These are phyloP conservation scores for Gnaphalium uliginosum DNA, from an alignment of 129 eudicot species.

Conservation along the genomic window DNA sequence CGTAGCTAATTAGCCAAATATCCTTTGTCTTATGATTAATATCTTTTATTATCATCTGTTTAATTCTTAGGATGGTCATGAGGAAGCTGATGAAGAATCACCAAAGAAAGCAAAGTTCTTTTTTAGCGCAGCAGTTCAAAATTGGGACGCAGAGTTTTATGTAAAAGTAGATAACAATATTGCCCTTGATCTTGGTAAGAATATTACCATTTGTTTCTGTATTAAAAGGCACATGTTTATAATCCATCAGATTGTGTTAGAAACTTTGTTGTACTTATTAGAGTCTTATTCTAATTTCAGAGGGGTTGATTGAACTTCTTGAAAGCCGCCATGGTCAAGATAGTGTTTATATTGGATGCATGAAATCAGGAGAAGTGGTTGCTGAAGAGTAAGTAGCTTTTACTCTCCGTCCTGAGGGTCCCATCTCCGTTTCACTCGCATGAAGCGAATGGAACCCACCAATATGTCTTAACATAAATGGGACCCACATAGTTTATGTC, in stretches of 20 bases:
- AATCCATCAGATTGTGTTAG: neutral
- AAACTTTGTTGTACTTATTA: slow-evolving; percentile 5
- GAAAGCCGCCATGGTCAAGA: slow-evolving; percentile 73
- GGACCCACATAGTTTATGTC: no score
- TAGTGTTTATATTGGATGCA: slow-evolving; percentile 86
- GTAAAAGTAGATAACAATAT: slow-evolving; percentile 86
- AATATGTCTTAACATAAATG: no score
- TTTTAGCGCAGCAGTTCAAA: slow-evolving; percentile 41
- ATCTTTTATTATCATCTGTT: neutral
- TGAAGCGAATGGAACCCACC: no score
- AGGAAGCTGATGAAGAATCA: slow-evolving; percentile 49
- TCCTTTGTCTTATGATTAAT: neutral
- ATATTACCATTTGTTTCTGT: slow-evolving; percentile 5
- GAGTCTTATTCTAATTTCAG: slow-evolving; percentile 36
- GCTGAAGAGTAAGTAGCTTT: slow-evolving; percentile 60
- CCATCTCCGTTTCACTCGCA: no score
- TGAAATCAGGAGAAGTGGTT: slow-evolving; percentile 93
- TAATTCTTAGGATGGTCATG: slow-evolving; percentile 37
- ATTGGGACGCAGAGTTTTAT: slow-evolving; percentile 43
- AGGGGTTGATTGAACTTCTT: slow-evolving; percentile 77
- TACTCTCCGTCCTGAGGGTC: neutral
- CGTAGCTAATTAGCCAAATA: slow-evolving; percentile 22
- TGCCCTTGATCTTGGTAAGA: slow-evolving; percentile 84
- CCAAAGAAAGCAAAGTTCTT: slow-evolving; percentile 43
- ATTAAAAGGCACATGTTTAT: neutral